These are phyloP conservation scores for Teunomyces stri DNA, from an alignment of 805 yeast genomes.

Conservation along the genomic window DNA sequence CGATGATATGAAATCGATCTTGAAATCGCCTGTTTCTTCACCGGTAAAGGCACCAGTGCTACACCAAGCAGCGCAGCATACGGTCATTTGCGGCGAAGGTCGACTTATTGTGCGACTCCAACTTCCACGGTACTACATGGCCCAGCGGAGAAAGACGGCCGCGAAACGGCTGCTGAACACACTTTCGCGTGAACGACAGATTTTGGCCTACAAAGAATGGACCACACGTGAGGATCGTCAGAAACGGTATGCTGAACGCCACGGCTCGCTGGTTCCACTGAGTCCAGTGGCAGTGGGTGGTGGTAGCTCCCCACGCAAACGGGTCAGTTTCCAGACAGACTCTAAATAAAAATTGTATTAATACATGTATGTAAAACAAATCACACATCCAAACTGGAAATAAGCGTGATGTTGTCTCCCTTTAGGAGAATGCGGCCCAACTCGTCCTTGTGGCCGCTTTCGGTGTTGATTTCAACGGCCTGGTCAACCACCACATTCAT, in stretches of 20 bases:
- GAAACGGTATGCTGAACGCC: slow-evolving; percentile 16
- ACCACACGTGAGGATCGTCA: slow-evolving; percentile 28
- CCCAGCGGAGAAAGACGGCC: slow-evolving; percentile 1
- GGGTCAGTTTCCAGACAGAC: neutral
- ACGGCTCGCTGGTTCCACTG: slow-evolving; percentile 3
- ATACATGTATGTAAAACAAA: neutral
- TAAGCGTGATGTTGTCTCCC: slow-evolving; percentile 90
- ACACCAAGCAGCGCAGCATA: neutral
- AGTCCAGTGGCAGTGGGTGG: neutral
- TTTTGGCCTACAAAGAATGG: slow-evolving; percentile 21
- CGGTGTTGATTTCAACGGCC: slow-evolving; percentile 58
- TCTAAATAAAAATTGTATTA: neutral
- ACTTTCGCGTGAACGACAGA: slow-evolving; percentile 20
- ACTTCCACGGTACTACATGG: neutral
- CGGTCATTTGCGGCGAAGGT: neutral
- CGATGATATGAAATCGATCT: slow-evolving; percentile 1
- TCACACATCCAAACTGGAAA: slow-evolving; percentile 41
- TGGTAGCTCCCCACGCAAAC: neutral
- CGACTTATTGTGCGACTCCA: slow-evolving; percentile 2
- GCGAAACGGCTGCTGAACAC: neutral
- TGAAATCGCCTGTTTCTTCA: slow-evolving; percentile 3
- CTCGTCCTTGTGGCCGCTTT: slow-evolving; percentile 48
- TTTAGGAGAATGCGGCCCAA: slow-evolving; percentile 78
- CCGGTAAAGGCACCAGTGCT: neutral
- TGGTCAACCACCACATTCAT: slow-evolving; percentile 76